phyloP scores from a whole-genome alignment of 1,284 basidiomycete genomes.

The Sporisorium iseilematis-ciliati region DNA sequence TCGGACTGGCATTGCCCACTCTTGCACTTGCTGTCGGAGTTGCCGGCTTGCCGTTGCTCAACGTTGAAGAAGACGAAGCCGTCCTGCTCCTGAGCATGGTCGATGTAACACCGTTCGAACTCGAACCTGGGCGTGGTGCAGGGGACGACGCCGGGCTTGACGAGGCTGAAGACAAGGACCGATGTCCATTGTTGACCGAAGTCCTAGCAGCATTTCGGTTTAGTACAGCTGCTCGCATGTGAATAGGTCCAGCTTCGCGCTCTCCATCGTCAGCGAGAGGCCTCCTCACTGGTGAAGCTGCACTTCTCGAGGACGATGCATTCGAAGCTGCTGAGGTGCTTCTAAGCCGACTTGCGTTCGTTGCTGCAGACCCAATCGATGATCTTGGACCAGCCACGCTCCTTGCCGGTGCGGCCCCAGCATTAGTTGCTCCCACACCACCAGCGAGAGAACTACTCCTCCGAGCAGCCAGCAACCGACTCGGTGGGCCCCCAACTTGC shows the following conservation, averaged over 20 bases:
- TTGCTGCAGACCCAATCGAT: conserved; percentile 9
- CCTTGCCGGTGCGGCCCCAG: neutral
- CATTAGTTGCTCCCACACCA: neutral
- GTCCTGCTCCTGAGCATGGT: neutral
- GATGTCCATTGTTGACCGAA: conserved; percentile 43
- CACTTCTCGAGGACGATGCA: conserved; percentile 2
- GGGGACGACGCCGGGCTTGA: conserved; percentile 15
- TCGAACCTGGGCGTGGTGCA: neutral
- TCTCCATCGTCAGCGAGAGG: conserved; percentile 33
- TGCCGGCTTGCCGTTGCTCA: neutral
- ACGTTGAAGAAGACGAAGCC: neutral
- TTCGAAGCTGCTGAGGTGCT: conserved; percentile 11
- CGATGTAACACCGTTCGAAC: neutral
- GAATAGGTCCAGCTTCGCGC: conserved; percentile 57
- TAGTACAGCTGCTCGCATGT: conserved; percentile 61
- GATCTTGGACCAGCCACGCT: neutral
- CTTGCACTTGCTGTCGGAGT: neutral
- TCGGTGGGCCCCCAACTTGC: conserved; percentile 1
- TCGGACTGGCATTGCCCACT: neutral
- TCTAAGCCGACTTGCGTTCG: conserved; percentile 3
- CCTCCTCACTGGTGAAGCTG: conserved; percentile 5
- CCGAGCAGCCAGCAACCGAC: conserved; percentile 19
- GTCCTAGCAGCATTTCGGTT: conserved; percentile 61
- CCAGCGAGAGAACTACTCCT: conserved; percentile 15
- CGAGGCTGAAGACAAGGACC: conserved; percentile 31